These are phyloP conservation scores for Stagonosporopsis chrysanthemi DNA, from an alignment of 2,329 filamentous ascomycete species.

Conservation along the genomic window DNA sequence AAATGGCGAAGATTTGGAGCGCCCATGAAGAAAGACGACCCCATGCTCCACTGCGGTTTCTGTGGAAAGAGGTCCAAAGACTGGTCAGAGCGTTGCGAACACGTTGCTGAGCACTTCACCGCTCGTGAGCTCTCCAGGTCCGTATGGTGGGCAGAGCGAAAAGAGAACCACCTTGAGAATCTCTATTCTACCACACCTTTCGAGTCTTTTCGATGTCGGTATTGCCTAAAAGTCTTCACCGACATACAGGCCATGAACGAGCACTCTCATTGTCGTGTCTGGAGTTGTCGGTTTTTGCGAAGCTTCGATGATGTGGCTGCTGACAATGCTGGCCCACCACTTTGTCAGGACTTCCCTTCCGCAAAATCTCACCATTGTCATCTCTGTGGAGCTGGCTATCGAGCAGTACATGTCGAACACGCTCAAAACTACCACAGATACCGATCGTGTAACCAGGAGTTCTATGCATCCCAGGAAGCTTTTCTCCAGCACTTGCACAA, in stretches of 20 bases:
- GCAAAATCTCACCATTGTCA: slow-evolving; percentile 48
- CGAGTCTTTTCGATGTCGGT: slow-evolving; percentile 45
- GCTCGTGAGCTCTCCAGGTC: slow-evolving; percentile 39
- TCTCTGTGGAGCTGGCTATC: slow-evolving; percentile 45
- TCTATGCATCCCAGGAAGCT: slow-evolving; percentile 44
- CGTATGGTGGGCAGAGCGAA: slow-evolving; percentile 44
- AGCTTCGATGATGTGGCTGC: slow-evolving; percentile 46
- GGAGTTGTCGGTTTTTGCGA: slow-evolving; percentile 46
- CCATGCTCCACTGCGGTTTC: slow-evolving; percentile 48
- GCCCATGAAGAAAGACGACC: slow-evolving; percentile 45
- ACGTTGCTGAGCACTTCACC: slow-evolving; percentile 44
- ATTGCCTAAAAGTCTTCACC: slow-evolving; percentile 44
- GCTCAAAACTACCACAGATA: slow-evolving; percentile 45
- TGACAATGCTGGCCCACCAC: slow-evolving; percentile 41
- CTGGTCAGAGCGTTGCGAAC: slow-evolving; percentile 44
- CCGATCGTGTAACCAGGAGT: slow-evolving; percentile 43
- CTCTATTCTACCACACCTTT: slow-evolving; percentile 37
- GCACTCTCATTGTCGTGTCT: slow-evolving; percentile 45
- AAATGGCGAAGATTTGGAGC: slow-evolving; percentile 47
- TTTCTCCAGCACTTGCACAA: slow-evolving; percentile 47
- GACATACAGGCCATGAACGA: slow-evolving; percentile 42
- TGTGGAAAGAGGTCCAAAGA: slow-evolving; percentile 43
- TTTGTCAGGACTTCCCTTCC: slow-evolving; percentile 44
- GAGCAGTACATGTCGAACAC: slow-evolving; percentile 43
- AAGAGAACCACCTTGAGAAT: slow-evolving; percentile 45